These are phyloP conservation scores for Quercus berberidifolia DNA, from an alignment of 306 rosid species.

Conservation along the genomic window DNA sequence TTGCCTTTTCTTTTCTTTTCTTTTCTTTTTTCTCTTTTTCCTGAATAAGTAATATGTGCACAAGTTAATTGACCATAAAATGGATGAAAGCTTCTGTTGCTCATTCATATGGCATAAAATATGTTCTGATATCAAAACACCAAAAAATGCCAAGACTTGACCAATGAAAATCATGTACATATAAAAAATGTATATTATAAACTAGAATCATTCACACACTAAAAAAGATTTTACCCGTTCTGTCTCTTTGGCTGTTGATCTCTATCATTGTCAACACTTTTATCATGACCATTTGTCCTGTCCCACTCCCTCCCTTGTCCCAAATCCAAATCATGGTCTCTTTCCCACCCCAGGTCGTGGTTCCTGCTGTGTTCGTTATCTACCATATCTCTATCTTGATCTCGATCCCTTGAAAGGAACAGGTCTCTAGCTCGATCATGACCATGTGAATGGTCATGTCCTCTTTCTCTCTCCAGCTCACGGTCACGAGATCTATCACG, in stretches of 20 bases:
- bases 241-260: constrained; percentile 44
- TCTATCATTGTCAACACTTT: constrained; percentile 38
- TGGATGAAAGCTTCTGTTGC: background rate
- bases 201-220: background rate
- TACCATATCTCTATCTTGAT: constrained; percentile 31
- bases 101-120: background rate
- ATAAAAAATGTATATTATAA: background rate
- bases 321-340: constrained; percentile 37
- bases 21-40: background rate
- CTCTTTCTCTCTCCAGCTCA: constrained; percentile 55
- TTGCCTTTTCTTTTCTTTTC: background rate
- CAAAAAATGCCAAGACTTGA: background rate
- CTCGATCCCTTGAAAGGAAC: constrained; percentile 37
- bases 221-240: constrained; percentile 47
- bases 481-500: constrained; percentile 53
- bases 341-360: constrained; percentile 35
- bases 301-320: constrained; percentile 45
- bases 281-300: constrained; percentile 38
- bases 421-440: constrained; percentile 40
- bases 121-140: background rate
- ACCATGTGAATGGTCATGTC: constrained; percentile 40
- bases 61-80: no score
- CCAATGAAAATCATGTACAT: background rate
- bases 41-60: background rate
- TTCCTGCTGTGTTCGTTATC: constrained; percentile 35